Conservation (phyloP, 2,329 filamentous ascomycete genomes). For the Fusarium sp. region DNA sequence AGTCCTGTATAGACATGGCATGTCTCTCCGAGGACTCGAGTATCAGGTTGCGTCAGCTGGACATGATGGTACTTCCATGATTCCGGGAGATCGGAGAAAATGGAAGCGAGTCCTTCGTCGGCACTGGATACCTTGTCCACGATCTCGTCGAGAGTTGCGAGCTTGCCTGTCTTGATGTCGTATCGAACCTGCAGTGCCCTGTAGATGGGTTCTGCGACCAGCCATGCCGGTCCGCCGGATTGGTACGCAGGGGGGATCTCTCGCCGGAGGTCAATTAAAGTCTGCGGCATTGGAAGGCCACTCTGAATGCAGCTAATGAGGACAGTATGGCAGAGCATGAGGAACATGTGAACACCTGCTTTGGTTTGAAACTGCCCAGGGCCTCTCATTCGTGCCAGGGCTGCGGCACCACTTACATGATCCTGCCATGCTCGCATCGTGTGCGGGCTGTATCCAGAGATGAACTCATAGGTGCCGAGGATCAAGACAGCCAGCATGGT, state of each 20-base stretch:
- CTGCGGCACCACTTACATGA: slow-evolving; percentile 65
- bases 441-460: slow-evolving; percentile 59
- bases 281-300: slow-evolving; percentile 60
- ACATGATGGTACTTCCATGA: slow-evolving; percentile 58
- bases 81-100: slow-evolving; percentile 53
- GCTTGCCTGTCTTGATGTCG: slow-evolving; percentile 55
- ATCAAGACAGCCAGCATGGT: slow-evolving; percentile 67
- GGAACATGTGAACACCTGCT: slow-evolving; percentile 63
- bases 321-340: slow-evolving; percentile 64
- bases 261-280: slow-evolving; percentile 59
- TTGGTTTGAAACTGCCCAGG: slow-evolving; percentile 57
- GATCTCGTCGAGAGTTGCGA: slow-evolving; percentile 51
- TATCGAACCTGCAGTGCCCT: slow-evolving; percentile 60
- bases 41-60: slow-evolving; percentile 52
- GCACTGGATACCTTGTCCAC: slow-evolving; percentile 53
- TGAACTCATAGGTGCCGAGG: slow-evolving; percentile 65
- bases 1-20: slow-evolving; percentile 61
- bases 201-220: slow-evolving; percentile 58
- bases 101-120: slow-evolving; percentile 56
- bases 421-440: slow-evolving; percentile 64
- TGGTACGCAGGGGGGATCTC: slow-evolving; percentile 53
- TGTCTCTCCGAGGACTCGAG: slow-evolving; percentile 54
- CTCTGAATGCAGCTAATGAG: slow-evolving; percentile 65
- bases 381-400: slow-evolving; percentile 63
- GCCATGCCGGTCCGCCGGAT: slow-evolving; percentile 54